A percentile compares a stretch with the other conserved stretches of the same genome.
These are phyloP conservation scores for Helminthosporium solani DNA, from an alignment of 2,329 filamentous ascomycete species.

Conservation along the genomic window DNA sequence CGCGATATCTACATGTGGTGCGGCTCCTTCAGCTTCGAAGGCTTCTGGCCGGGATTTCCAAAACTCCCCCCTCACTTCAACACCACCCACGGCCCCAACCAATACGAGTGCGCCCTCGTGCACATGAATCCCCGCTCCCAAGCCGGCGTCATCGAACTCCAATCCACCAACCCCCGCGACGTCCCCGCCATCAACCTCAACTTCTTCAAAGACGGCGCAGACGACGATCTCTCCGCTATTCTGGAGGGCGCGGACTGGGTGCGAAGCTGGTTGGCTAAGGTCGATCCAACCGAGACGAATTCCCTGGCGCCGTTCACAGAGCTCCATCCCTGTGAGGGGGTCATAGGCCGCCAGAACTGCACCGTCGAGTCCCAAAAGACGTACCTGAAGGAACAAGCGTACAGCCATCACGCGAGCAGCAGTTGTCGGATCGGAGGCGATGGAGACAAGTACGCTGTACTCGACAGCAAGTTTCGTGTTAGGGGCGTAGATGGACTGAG, in stretches of 20 bases:
- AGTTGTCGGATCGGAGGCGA: slow-evolving; percentile 17
- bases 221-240: slow-evolving; percentile 54
- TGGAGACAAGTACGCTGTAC: slow-evolving; percentile 14
- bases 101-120: slow-evolving; percentile 31
- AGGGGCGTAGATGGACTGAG: slow-evolving; percentile 14
- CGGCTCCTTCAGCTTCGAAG: slow-evolving; percentile 28
- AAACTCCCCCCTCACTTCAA: slow-evolving; percentile 24
- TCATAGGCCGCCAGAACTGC: slow-evolving; percentile 54
- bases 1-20: slow-evolving; percentile 35
- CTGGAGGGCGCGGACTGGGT: slow-evolving; percentile 58
- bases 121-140: slow-evolving; percentile 57
- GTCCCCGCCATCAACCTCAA: slow-evolving; percentile 55
- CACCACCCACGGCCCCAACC: slow-evolving; percentile 19
- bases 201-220: slow-evolving; percentile 41
- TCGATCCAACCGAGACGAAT: slow-evolving; percentile 25
- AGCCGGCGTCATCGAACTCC: slow-evolving; percentile 60
- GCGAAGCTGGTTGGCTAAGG: slow-evolving; percentile 41
- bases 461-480: slow-evolving; percentile 19
- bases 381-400: slow-evolving; percentile 21
- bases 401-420: slow-evolving; percentile 20
- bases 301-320: slow-evolving; percentile 47
- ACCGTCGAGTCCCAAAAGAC: slow-evolving; percentile 30
- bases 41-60: slow-evolving; percentile 30
- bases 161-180: slow-evolving; percentile 61
- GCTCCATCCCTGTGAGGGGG: slow-evolving; percentile 53